Evolutionary conservation across 2,329 filamentous ascomycete species (phyloP).

Genomic region (Orbilia brochopaga): DNA sequence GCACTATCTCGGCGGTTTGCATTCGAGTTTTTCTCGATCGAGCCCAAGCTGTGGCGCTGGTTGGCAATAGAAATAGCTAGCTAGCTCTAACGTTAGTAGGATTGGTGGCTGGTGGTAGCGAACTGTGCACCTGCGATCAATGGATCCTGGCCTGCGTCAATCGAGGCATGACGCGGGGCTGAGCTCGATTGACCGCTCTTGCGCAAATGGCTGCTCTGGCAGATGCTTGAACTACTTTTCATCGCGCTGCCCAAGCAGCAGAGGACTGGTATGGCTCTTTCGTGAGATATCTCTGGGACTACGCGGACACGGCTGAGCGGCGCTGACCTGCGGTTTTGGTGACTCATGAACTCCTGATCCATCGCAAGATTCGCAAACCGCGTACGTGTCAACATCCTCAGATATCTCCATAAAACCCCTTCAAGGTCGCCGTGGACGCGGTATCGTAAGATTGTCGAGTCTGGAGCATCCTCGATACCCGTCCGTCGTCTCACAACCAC

Average conservation of each 20-base stretch:
- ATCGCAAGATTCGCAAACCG: neutral
- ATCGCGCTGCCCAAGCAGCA: neutral
- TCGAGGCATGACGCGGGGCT: conserved; percentile 9
- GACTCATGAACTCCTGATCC: neutral
- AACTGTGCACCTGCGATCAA: neutral
- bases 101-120: neutral
- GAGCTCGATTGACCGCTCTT: conserved; percentile 13
- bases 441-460: neutral
- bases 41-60: too few relatives aligned
- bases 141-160: neutral
- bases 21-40: neutral
- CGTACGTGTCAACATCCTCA: neutral
- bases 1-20: neutral
- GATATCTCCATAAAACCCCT: neutral
- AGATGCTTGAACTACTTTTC: conserved; percentile 4
- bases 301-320: neutral
- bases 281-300: neutral
- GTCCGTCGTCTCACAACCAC: too few relatives aligned
- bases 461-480: neutral
- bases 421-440: neutral
- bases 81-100: neutral
- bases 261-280: too few relatives aligned
- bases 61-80: too few relatives aligned
- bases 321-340: neutral
- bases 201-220: conserved; percentile 35